Evolutionary conservation across 2,329 filamentous ascomycete species (phyloP).

Genomic region (Graphilbum fragrans): DNA sequence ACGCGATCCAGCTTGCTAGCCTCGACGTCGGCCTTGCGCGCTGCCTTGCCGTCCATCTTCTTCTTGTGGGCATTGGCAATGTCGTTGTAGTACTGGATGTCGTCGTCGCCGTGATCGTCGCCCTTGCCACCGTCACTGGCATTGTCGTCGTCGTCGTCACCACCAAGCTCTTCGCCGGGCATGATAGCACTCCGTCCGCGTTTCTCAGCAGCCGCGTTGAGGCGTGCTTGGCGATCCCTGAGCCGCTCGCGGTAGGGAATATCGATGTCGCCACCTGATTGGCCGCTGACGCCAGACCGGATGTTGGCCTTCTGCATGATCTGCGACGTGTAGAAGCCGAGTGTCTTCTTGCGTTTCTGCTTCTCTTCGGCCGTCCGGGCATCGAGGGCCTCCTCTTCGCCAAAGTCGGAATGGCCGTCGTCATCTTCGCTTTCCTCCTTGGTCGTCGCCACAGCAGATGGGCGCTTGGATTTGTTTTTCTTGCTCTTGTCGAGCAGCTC

Average conservation of each 20-base stretch:
- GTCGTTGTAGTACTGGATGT: conserved; percentile 29
- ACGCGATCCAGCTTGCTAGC: conserved; percentile 54
- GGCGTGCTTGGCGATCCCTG: conserved; percentile 70
- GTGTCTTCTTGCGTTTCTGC: conserved; percentile 74
- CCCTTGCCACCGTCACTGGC: conserved; percentile 44
- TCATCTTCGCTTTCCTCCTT: conserved; percentile 7
- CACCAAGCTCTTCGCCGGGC: conserved; percentile 53
- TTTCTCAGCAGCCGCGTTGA: conserved; percentile 80
- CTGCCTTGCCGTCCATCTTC: conserved; percentile 62
- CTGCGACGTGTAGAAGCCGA: conserved; percentile 97
- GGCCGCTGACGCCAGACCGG: conserved; percentile 58
- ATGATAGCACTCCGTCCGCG: conserved; percentile 57
- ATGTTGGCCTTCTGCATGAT: conserved; percentile 91
- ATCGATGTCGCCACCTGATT: conserved; percentile 69
- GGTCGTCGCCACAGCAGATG: conserved; percentile 13
- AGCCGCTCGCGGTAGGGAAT: conserved; percentile 83
- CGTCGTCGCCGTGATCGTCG: conserved; percentile 76
- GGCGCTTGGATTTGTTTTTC: conserved; percentile 10
- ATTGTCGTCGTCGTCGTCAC: conserved; percentile 53
- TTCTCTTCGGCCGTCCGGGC: conserved; percentile 75
- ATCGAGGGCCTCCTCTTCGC: conserved; percentile 74
- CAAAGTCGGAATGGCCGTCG: conserved; percentile 75
- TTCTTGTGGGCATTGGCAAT: conserved; percentile 19
- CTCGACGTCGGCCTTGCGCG: conserved; percentile 40
- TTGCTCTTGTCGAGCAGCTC: conserved; percentile 42